Conservation (phyloP, 2,329 filamentous ascomycete genomes). For the Neopestalotiopsis clavispora region DNA sequence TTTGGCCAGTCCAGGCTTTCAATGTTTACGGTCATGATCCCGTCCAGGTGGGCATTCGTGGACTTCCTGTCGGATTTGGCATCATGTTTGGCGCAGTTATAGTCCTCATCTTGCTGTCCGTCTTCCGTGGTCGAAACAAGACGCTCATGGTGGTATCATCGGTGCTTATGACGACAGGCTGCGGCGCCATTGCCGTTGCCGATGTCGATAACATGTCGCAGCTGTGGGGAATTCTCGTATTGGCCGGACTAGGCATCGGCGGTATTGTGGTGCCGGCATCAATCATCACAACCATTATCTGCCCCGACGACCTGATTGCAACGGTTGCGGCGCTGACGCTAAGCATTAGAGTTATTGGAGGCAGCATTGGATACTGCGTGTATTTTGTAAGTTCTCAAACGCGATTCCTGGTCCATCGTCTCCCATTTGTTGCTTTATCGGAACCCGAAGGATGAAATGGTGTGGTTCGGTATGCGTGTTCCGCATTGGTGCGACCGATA, state of each 20-base stretch:
- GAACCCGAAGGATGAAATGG: background rate
- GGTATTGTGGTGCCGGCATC: conserved; percentile 71
- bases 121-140: conserved; percentile 63
- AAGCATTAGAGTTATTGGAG: conserved; percentile 71
- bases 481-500: background rate
- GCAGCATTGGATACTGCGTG: conserved; percentile 66
- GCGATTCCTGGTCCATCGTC: background rate
- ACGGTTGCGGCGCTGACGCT: conserved; percentile 72
- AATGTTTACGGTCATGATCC: conserved; percentile 71
- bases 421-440: background rate
- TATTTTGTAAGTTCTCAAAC: conserved; percentile 23
- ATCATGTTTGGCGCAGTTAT: conserved; percentile 66
- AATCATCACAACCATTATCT: conserved; percentile 72
- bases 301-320: conserved; percentile 72
- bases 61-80: conserved; percentile 67
- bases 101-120: conserved; percentile 60
- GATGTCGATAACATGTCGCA: conserved; percentile 55
- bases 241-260: conserved; percentile 69
- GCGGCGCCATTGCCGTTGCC: conserved; percentile 57
- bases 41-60: conserved; percentile 66
- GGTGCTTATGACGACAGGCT: conserved; percentile 68
- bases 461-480: background rate
- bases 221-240: conserved; percentile 61
- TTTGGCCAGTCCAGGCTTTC: conserved; percentile 69
- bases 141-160: conserved; percentile 64